Percentiles rank a stretch among this genome's conserved stretches.
Evolutionary conservation across 495 filamentous ascomycete species (phyloP).

Genomic region (Penicillium soppii): DNA sequence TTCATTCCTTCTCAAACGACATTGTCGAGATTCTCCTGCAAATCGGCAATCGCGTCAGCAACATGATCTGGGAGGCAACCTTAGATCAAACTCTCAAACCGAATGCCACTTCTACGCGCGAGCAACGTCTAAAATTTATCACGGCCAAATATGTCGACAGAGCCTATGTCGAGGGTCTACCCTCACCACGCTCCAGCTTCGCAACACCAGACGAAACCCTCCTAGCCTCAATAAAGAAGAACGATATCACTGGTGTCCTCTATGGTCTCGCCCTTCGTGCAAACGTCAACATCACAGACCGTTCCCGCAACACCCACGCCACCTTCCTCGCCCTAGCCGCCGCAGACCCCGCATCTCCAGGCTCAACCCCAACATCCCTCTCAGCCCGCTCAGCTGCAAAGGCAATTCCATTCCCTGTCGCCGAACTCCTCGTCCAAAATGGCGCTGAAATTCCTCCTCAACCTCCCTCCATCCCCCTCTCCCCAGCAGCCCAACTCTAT

Average conservation of each 20-base stretch:
- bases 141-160: slow-evolving; percentile 90
- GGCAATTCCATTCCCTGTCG: slow-evolving; percentile 72
- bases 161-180: slow-evolving; percentile 76
- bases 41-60: slow-evolving; percentile 90
- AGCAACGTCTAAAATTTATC: slow-evolving; percentile 89
- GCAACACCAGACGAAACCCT: slow-evolving; percentile 83
- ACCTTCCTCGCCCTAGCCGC: slow-evolving; percentile 92
- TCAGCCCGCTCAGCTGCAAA: slow-evolving; percentile 33
- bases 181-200: slow-evolving; percentile 71
- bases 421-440: slow-evolving; percentile 91
- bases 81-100: slow-evolving; percentile 73
- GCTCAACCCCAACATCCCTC: slow-evolving; percentile 43
- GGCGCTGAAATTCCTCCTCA: slow-evolving; percentile 80
- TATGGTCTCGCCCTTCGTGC: slow-evolving; percentile 86
- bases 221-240: slow-evolving; percentile 89
- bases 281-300: slow-evolving; percentile 85
- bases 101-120: slow-evolving; percentile 70
- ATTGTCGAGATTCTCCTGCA: slow-evolving; percentile 92
- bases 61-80: slow-evolving; percentile 93
- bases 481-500: slow-evolving; percentile 73
- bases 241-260: slow-evolving; percentile 87
- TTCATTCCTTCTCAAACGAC: slow-evolving; percentile 91
- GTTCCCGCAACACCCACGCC: slow-evolving; percentile 81
- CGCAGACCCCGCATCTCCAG: slow-evolving; percentile 80
- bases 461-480: slow-evolving; percentile 74